These are phyloP conservation scores for Sarcocystis neurona DNA, from an alignment of 169 alveolate species.

Conservation along the genomic window DNA sequence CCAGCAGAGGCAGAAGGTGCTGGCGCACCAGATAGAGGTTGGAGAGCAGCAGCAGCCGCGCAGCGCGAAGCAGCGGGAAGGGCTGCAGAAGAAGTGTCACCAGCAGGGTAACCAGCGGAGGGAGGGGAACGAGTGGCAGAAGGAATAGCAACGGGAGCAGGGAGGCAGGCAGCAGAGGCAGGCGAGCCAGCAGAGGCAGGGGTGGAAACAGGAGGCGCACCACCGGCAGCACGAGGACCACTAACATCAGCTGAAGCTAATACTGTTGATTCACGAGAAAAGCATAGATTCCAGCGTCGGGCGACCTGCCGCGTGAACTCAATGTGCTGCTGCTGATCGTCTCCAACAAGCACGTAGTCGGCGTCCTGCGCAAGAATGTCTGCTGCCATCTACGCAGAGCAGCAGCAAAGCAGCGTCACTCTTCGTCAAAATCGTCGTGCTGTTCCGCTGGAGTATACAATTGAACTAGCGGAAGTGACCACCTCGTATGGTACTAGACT, in stretches of 20 bases:
- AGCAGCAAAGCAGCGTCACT: background rate
- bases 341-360: conserved; percentile 62
- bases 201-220: background rate
- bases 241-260: background rate
- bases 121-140: background rate
- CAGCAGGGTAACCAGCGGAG: background rate
- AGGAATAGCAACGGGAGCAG: background rate
- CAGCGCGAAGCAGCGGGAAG: background rate
- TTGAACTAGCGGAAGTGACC: too few relatives aligned
- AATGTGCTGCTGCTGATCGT: conserved; percentile 62
- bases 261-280: too few relatives aligned
- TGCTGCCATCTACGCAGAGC: conserved; percentile 62
- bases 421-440: background rate
- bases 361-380: conserved; percentile 56
- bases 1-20: background rate
- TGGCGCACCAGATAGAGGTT: background rate
- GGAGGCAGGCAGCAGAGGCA: background rate
- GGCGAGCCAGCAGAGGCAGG: background rate
- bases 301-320: conserved; percentile 62
- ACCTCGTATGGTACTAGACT: too few relatives aligned
- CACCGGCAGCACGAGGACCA: background rate
- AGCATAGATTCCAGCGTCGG: conserved; percentile 24
- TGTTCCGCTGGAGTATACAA: too few relatives aligned
- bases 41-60: background rate
- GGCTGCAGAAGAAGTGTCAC: background rate